A percentile compares a stretch with the other conserved stretches of the same genome.
Conservation (phyloP, 306 rosid genomes). For the Benincasa hispida region DNA sequence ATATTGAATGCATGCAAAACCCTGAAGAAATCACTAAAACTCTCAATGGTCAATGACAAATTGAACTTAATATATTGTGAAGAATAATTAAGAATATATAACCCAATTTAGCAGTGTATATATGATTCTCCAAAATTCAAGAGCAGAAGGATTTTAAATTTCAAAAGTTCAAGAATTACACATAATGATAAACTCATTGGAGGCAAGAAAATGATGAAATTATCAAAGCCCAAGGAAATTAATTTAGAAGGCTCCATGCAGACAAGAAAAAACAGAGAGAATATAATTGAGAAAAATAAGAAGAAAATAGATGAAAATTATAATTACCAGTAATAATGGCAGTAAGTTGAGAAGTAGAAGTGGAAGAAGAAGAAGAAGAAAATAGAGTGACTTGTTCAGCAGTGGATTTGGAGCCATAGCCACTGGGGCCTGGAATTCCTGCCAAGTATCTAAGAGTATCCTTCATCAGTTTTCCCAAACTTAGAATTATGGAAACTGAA, state of each 20-base stretch:
- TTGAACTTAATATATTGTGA: background rate
- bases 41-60: no score
- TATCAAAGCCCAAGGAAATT: background rate
- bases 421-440: constrained; percentile 96
- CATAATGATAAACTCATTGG: background rate
- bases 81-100: no score
- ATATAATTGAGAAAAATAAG: background rate
- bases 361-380: constrained; percentile 18
- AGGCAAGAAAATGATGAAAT: background rate
- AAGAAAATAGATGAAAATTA: background rate
- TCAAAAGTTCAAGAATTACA: background rate
- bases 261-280: no score
- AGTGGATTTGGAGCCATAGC: constrained; percentile 86
- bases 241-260: background rate
- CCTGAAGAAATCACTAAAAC: no score
- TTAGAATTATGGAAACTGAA: background rate
- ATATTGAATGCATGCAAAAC: no score
- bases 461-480: constrained; percentile 38
- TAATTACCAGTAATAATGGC: constrained; percentile 71
- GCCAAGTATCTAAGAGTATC: constrained; percentile 74
- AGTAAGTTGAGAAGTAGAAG: constrained; percentile 32
- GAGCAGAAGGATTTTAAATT: background rate
- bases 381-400: constrained; percentile 73
- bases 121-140: background rate
- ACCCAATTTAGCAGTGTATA: background rate